These are phyloP conservation scores for Blastobotrys petasosporus DNA, from an alignment of 1,139 yeast genomes.

Conservation along the genomic window DNA sequence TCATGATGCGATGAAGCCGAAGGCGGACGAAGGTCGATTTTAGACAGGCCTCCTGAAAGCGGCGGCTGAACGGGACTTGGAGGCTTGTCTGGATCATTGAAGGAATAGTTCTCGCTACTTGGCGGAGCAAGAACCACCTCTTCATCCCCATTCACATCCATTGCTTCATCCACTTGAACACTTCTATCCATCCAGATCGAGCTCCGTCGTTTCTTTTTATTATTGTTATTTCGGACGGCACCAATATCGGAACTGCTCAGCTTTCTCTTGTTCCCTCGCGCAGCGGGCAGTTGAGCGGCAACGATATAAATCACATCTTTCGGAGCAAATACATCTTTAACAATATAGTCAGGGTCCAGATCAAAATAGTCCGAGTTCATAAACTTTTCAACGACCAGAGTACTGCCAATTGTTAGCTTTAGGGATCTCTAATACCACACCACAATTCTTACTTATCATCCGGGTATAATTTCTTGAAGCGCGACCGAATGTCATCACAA, in stretches of 20 bases:
- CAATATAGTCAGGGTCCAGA: conserved; percentile 66
- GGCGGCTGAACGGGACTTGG: conserved; percentile 17
- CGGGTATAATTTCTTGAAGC: conserved; percentile 61
- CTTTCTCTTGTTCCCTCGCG: conserved; percentile 7
- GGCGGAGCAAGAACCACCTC: conserved; percentile 16
- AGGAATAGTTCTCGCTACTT: background rate
- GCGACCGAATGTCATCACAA: conserved; percentile 44
- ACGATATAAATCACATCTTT: conserved; percentile 42
- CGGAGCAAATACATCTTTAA: conserved; percentile 54
- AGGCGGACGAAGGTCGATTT: conserved; percentile 3
- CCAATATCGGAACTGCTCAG: conserved; percentile 6
- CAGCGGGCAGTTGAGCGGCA: conserved; percentile 6
- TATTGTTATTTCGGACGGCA: conserved; percentile 2
- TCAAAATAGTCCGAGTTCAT: conserved; percentile 67
- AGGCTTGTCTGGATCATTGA: conserved; percentile 17
- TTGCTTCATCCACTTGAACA: background rate
- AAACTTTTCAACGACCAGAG: conserved; percentile 47
- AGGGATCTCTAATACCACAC: background rate
- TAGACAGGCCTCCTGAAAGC: conserved; percentile 5
- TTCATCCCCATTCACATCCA: background rate
- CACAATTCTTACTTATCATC: conserved; percentile 33
- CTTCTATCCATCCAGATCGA: conserved; percentile 19
- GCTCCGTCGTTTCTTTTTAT: conserved; percentile 12
- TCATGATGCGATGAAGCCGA: background rate
- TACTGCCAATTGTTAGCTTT: conserved; percentile 15